Conservation (phyloP, 2,329 filamentous ascomycete species). For the Aspergillus persii region DNA sequence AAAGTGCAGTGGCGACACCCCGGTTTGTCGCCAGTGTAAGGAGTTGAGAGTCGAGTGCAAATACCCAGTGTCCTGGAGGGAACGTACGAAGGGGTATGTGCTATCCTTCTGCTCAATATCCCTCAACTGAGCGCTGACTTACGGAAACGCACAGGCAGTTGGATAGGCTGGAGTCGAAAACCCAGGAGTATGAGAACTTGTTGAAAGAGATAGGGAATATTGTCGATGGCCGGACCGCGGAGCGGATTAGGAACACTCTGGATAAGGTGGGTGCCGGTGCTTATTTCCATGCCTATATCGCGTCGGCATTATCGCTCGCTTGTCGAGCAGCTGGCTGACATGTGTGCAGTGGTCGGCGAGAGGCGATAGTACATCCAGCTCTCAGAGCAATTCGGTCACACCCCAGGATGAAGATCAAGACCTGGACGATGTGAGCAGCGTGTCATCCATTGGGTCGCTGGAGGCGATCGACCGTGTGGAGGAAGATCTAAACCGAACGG, state of each 20-base stretch:
- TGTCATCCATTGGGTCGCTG: constrained; percentile 42
- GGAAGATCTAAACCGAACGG: constrained; percentile 42
- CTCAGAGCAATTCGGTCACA: constrained; percentile 30
- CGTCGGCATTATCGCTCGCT: background rate
- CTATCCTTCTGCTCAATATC: constrained; percentile 1
- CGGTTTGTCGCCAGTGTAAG: constrained; percentile 41
- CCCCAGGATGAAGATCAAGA: constrained; percentile 29
- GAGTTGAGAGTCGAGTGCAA: constrained; percentile 37
- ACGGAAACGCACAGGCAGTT: constrained; percentile 26
- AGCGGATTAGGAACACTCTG: constrained; percentile 35
- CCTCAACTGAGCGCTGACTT: background rate
- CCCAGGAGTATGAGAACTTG: constrained; percentile 39
- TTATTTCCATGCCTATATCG: background rate
- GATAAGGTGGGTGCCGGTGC: constrained; percentile 33
- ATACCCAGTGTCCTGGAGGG: constrained; percentile 41
- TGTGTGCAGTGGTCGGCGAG: constrained; percentile 21
- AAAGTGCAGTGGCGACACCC: constrained; percentile 45
- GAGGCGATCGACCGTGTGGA: constrained; percentile 47
- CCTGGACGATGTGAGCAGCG: constrained; percentile 26
- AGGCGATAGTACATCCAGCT: constrained; percentile 19
- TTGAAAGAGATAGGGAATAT: constrained; percentile 35
- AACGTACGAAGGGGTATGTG: constrained; percentile 37
- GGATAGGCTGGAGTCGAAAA: constrained; percentile 32
- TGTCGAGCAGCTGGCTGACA: constrained; percentile 1
- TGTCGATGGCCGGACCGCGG: constrained; percentile 34